Evolutionary conservation across 257 asterid genomes (phyloP).

Genomic region (Solanum chiquidenum): DNA sequence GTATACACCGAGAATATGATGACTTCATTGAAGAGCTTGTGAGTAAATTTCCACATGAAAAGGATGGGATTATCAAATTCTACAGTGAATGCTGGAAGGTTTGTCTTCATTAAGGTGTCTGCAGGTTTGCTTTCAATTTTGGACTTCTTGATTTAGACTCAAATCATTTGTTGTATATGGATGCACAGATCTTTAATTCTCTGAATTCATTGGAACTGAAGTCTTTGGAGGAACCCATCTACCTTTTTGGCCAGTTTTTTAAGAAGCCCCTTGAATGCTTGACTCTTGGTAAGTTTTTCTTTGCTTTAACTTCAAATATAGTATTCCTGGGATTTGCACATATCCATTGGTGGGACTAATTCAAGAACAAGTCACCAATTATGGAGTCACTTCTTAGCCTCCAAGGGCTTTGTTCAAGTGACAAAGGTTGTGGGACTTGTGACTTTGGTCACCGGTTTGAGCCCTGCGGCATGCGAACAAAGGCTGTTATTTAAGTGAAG

Average conservation of each 20-base stretch:
- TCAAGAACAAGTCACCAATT: background rate
- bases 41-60: slow-evolving; percentile 80
- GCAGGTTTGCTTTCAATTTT: slow-evolving; percentile 21
- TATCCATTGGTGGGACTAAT: background rate
- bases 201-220: slow-evolving; percentile 88
- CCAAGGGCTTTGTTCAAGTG: background rate
- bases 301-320: background rate
- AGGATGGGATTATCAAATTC: slow-evolving; percentile 73
- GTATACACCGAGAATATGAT: slow-evolving; percentile 64
- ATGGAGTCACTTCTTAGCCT: background rate
- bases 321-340: background rate
- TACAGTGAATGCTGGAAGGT: slow-evolving; percentile 98
- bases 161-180: slow-evolving; percentile 15
- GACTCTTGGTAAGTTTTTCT: slow-evolving; percentile 63
- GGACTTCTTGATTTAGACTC: slow-evolving; percentile 8
- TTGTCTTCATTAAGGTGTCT: slow-evolving; percentile 45
- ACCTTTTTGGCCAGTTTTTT: slow-evolving; percentile 83
- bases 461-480: background rate
- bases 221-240: slow-evolving; percentile 92
- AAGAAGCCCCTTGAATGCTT: slow-evolving; percentile 89
- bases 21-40: slow-evolving; percentile 71
- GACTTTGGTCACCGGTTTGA: background rate
- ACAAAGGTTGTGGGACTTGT: background rate
- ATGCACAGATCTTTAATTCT: slow-evolving; percentile 73
- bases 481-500: background rate